Evolutionary conservation across 23 red algal species (phyloP).

Genomic region (Gracilaria caudata): DNA sequence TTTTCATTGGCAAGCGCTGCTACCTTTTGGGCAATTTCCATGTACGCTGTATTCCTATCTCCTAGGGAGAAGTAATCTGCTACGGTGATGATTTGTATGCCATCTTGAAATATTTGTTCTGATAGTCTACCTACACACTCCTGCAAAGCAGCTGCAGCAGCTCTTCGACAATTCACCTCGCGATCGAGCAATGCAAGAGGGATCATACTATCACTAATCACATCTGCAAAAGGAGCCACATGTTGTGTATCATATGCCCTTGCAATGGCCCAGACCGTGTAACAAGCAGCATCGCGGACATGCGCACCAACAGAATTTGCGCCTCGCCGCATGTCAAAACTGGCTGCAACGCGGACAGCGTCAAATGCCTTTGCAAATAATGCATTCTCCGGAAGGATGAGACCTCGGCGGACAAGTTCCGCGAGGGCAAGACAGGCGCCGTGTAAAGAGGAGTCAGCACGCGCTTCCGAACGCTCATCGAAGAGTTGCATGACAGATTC

Average conservation of each 20-base stretch:
- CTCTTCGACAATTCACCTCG: slow-evolving; percentile 94
- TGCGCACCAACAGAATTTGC: slow-evolving; percentile 67
- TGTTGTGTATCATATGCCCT: slow-evolving; percentile 69
- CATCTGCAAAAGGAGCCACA: slow-evolving; percentile 41
- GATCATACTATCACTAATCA: slow-evolving; percentile 56
- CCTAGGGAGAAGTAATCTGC: slow-evolving; percentile 89
- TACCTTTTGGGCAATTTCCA: slow-evolving; percentile 69
- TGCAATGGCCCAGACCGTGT: slow-evolving; percentile 89
- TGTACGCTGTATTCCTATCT: slow-evolving; percentile 66
- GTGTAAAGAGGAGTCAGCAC: slow-evolving; percentile 72
- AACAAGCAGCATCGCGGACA: slow-evolving; percentile 98
- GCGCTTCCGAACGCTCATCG: slow-evolving; percentile 4
- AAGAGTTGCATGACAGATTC: slow-evolving; percentile 56
- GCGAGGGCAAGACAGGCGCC: slow-evolving; percentile 92
- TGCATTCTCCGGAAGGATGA: slow-evolving; percentile 57
- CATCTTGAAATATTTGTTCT: slow-evolving; percentile 55
- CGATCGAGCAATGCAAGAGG: slow-evolving; percentile 86
- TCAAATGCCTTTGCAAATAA: slow-evolving; percentile 17
- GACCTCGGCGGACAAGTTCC: slow-evolving; percentile 81
- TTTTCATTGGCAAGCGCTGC: slow-evolving; percentile 66
- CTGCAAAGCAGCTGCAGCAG: slow-evolving; percentile 94
- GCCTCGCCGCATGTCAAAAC: slow-evolving; percentile 74
- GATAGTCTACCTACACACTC: slow-evolving; percentile 88
- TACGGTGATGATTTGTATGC: slow-evolving; percentile 61
- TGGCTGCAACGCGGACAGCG: slow-evolving; percentile 40